Percentiles rank a stretch among this genome's conserved stretches.
Conservation (phyloP, 139 green algal genomes). For the Chlorella sp. region DNA sequence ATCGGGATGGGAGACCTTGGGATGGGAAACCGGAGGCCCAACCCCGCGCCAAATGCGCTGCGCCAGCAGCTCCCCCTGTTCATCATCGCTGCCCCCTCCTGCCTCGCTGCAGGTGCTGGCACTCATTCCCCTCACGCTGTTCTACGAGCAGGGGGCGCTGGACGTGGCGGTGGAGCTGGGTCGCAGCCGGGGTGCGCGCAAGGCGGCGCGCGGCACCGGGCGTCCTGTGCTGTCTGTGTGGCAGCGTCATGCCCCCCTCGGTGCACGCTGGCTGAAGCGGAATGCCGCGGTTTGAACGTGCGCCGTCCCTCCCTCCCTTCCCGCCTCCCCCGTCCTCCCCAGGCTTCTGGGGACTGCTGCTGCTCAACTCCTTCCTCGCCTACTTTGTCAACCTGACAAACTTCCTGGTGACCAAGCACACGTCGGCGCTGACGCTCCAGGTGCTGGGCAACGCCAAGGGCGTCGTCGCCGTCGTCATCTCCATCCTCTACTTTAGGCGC, state of each 20-base stretch:
- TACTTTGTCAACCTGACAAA: conserved; percentile 98
- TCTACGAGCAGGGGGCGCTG: conserved; percentile 69
- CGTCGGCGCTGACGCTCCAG: conserved; percentile 90
- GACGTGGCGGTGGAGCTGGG: conserved; percentile 26
- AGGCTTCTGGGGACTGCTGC: conserved; percentile 73
- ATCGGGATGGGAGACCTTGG: no score
- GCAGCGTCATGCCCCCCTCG: not conserved
- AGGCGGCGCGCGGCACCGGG: no score
- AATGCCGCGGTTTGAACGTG: no score
- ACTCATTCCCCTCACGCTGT: conserved; percentile 70
- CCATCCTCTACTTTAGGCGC: conserved; percentile 90
- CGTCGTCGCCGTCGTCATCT: conserved; percentile 86
- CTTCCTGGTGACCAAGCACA: conserved; percentile 98
- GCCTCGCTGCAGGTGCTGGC: no score
- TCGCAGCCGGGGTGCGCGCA: conserved; percentile 7
- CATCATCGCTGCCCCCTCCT: no score
- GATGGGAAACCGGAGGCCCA: no score
- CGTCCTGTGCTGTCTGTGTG: not conserved
- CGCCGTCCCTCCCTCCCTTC: not conserved
- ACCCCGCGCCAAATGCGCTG: no score
- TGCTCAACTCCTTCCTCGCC: conserved; percentile 82
- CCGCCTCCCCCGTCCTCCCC: not conserved
- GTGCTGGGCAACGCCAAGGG: conserved; percentile 98
- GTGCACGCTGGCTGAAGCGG: no score
- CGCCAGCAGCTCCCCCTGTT: no score